phyloP scores from a whole-genome alignment of 208 protist genomes.

The Leishmania martiniquensis region DNA sequence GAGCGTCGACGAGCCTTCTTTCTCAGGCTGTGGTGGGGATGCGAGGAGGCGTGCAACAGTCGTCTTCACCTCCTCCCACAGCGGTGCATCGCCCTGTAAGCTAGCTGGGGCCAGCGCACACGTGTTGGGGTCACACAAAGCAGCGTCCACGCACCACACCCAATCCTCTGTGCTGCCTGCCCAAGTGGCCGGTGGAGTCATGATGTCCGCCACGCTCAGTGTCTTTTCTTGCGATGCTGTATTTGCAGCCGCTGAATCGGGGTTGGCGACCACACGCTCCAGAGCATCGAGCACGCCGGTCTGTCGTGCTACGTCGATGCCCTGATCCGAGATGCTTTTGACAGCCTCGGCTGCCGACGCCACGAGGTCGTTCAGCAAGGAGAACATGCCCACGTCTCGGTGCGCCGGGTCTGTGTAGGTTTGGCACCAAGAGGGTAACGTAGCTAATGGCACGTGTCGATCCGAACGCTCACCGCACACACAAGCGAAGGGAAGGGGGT shows the following conservation, averaged over 20 bases:
- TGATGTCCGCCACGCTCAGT: conserved; percentile 21
- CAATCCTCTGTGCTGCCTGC: conserved; percentile 45
- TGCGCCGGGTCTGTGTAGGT: neutral
- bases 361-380: conserved; percentile 33
- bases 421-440: neutral
- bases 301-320: conserved; percentile 40
- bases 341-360: conserved; percentile 45
- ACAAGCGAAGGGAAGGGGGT: neutral
- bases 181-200: conserved; percentile 38
- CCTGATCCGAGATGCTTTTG: conserved; percentile 41
- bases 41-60: conserved; percentile 5
- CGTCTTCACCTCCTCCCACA: conserved; percentile 24
- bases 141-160: conserved; percentile 36
- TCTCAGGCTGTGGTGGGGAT: neutral
- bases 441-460: too few relatives aligned
- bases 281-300: conserved; percentile 43
- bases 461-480: neutral
- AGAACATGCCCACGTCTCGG: conserved; percentile 39
- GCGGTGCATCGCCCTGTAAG: conserved; percentile 9
- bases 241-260: neutral
- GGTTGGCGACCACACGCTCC: conserved; percentile 17
- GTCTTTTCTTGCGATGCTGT: neutral
- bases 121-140: conserved; percentile 41
- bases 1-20: neutral
- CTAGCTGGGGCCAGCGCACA: conserved; percentile 40